phyloP scores from a whole-genome alignment of 805 yeast species.

The Saccharomyces eubayanus region DNA sequence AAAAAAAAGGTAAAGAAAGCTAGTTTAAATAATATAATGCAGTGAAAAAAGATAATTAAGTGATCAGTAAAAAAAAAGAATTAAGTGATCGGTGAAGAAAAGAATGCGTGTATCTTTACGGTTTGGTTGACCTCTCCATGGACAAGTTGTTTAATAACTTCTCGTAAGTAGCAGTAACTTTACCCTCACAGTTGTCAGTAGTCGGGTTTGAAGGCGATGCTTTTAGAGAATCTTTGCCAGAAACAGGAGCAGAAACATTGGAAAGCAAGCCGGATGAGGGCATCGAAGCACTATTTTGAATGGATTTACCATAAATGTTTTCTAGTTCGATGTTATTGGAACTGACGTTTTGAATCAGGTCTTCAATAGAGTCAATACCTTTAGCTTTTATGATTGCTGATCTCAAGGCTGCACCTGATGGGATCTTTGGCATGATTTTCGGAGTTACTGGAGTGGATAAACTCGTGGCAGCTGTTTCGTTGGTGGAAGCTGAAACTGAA shows the following conservation, averaged over 20 bases:
- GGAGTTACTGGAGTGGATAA: background rate
- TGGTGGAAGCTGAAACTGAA: background rate
- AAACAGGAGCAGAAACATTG: background rate
- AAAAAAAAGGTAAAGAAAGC: background rate
- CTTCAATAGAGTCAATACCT: slow-evolving; percentile 63
- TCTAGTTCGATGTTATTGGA: slow-evolving; percentile 44
- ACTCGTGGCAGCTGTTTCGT: background rate
- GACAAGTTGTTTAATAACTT: slow-evolving; percentile 61
- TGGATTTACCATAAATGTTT: slow-evolving; percentile 36
- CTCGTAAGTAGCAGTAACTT: slow-evolving; percentile 51
- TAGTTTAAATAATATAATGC: background rate
- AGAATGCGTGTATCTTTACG: background rate
- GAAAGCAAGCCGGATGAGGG: background rate
- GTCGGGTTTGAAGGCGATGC: background rate
- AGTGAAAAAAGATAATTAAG: background rate
- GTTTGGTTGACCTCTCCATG: slow-evolving; percentile 8
- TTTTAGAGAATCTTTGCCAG: background rate
- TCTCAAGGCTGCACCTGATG: slow-evolving; percentile 41
- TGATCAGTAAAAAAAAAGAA: background rate
- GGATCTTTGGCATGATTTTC: slow-evolving; percentile 31
- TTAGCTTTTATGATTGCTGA: slow-evolving; percentile 60
- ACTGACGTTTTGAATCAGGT: slow-evolving; percentile 58
- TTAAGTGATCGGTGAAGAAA: background rate
- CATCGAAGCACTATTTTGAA: slow-evolving; percentile 13
- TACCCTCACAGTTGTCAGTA: slow-evolving; percentile 3